Conservation (phyloP, 164 flowering plant genomes). For the Tetracentron sinense region DNA sequence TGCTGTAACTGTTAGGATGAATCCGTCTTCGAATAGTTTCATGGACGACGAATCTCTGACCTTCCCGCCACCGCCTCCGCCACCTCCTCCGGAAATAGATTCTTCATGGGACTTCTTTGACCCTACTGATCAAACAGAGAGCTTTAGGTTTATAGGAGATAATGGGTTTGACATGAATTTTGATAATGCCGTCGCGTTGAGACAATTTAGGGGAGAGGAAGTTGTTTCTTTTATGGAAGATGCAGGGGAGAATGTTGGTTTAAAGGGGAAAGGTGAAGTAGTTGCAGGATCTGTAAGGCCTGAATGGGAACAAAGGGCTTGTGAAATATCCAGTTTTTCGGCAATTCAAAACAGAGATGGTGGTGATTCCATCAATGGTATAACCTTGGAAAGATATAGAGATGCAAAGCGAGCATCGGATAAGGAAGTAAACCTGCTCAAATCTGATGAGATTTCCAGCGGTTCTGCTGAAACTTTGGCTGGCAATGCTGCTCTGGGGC, state of each 20-base stretch:
- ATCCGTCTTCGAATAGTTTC: slow-evolving; percentile 30
- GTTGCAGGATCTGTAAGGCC: too few relatives aligned
- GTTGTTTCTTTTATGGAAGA: slow-evolving; percentile 9
- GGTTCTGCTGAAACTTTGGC: too few relatives aligned
- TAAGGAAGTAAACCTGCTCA: too few relatives aligned
- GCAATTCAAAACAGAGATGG: slow-evolving; percentile 9
- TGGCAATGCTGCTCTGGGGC: slow-evolving; percentile 20
- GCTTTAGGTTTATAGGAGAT: slow-evolving; percentile 44
- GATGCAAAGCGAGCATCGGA: too few relatives aligned
- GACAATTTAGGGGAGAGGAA: slow-evolving; percentile 25
- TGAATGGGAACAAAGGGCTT: slow-evolving; percentile 14
- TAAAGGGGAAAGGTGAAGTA: slow-evolving; percentile 15
- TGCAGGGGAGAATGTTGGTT: too few relatives aligned
- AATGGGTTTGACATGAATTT: slow-evolving; percentile 26
- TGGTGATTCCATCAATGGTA: too few relatives aligned
- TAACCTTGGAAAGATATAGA: too few relatives aligned
- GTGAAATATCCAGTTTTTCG: slow-evolving; percentile 10
- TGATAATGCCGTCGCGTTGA: slow-evolving; percentile 37
- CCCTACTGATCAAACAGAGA: slow-evolving; percentile 40
- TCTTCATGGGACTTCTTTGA: slow-evolving; percentile 88
- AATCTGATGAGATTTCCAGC: too few relatives aligned
- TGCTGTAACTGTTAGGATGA: slow-evolving; percentile 56
- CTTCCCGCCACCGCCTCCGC: slow-evolving; percentile 56
- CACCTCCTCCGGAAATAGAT: slow-evolving; percentile 56
- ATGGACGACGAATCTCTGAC: slow-evolving; percentile 47